phyloP scores from a whole-genome alignment of 192 early-diverging fungal genomes.

The Backusella luteola region DNA sequence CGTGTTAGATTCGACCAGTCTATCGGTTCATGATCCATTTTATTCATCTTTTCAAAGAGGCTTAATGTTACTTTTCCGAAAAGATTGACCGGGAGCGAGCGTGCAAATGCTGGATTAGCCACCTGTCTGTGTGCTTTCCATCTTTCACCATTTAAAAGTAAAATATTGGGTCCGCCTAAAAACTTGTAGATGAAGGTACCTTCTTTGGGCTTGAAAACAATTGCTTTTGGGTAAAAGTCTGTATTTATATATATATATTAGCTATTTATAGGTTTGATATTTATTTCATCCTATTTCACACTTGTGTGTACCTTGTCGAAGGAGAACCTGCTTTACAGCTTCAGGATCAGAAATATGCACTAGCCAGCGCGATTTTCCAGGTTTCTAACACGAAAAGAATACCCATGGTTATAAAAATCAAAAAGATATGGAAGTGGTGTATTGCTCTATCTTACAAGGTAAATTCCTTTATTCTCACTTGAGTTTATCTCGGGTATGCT shows the following conservation, averaged over 20 bases:
- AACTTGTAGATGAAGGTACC: background rate
- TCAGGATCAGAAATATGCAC: background rate
- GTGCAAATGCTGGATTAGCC: slow-evolving; percentile 28
- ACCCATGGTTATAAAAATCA: no score
- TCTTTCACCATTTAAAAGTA: background rate
- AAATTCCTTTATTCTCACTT: background rate
- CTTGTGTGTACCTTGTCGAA: background rate
- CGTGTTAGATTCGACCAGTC: background rate
- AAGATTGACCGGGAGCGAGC: slow-evolving; percentile 24
- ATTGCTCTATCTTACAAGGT: background rate
- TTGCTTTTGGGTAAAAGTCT: background rate
- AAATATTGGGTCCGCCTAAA: background rate
- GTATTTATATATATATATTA: background rate
- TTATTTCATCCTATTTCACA: background rate
- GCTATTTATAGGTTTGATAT: background rate
- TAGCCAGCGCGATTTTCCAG: background rate
- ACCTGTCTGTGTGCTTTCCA: slow-evolving; percentile 10
- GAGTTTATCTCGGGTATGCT: background rate
- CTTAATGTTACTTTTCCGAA: slow-evolving; percentile 20
- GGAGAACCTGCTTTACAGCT: background rate
- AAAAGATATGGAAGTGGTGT: background rate
- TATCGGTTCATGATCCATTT: background rate
- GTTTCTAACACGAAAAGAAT: background rate
- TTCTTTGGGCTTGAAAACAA: background rate
- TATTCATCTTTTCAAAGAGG: slow-evolving; percentile 17